Percentiles rank a stretch among this genome's conserved stretches.
phyloP scores from a whole-genome alignment of 768 basidiomycete species.

The Trametes cingulata region DNA sequence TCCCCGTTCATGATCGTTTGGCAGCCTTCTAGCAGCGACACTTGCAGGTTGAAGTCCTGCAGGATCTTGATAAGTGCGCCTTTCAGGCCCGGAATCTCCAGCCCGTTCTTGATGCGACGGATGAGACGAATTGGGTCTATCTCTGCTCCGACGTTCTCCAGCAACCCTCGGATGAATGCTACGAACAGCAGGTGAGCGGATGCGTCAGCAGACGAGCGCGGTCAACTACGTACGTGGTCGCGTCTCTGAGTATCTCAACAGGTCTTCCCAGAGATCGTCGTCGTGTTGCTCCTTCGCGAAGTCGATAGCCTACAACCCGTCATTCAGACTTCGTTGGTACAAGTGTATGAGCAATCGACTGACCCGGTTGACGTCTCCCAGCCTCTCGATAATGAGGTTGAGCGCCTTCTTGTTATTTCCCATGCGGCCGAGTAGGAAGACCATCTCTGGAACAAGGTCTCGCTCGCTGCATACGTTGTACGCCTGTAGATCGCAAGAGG shows the following conservation, averaged over 20 bases:
- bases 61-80: conserved; percentile 95
- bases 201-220: not conserved
- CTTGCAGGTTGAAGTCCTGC: conserved; percentile 94
- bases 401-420: conserved; percentile 96
- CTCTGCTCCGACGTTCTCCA: conserved; percentile 95
- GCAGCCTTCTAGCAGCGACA: conserved; percentile 90
- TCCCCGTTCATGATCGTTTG: conserved; percentile 86
- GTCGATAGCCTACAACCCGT: conserved; percentile 75
- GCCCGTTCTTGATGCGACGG: conserved; percentile 90
- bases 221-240: conserved; percentile 61
- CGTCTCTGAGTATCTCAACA: conserved; percentile 92
- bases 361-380: conserved; percentile 90
- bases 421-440: conserved; percentile 95
- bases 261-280: conserved; percentile 97
- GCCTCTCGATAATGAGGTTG: conserved; percentile 90
- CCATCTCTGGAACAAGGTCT: conserved; percentile 94
- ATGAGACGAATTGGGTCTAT: conserved; percentile 95
- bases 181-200: conserved; percentile 1
- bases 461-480: conserved; percentile 82
- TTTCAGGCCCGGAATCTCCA: conserved; percentile 95
- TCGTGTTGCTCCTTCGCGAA: conserved; percentile 98
- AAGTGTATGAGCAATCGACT: conserved; percentile 23
- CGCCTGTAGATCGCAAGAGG: conserved; percentile 49
- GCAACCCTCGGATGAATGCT: conserved; percentile 92
- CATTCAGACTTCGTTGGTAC: not conserved